Evolutionary conservation across 106 monocot species (phyloP).

Genomic region (Iris macrosiphon): DNA sequence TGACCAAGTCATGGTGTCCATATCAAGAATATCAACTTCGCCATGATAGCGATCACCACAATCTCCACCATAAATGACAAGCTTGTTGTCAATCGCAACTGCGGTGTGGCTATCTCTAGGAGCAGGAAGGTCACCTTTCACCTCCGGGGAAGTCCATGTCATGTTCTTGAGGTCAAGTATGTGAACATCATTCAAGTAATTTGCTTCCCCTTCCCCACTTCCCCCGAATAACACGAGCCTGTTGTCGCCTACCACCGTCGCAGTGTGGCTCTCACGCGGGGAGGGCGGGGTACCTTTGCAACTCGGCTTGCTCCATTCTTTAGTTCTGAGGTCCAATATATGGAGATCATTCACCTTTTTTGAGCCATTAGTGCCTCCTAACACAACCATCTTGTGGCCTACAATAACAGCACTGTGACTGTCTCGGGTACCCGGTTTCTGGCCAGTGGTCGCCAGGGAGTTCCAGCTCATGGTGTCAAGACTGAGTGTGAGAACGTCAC

Average conservation of each 20-base stretch:
- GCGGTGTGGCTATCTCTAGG: conserved; percentile 88
- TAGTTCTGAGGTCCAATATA: conserved; percentile 56
- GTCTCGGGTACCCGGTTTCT: conserved; percentile 67
- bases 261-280: conserved; percentile 80
- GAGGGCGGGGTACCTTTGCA: conserved; percentile 60
- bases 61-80: conserved; percentile 81
- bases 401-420: conserved; percentile 62
- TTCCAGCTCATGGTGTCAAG: conserved; percentile 78
- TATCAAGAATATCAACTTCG: conserved; percentile 81
- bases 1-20: conserved; percentile 70
- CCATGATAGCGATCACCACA: conserved; percentile 88
- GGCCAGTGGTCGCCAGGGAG: conserved; percentile 59
- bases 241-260: conserved; percentile 45
- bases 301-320: conserved; percentile 65
- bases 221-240: conserved; percentile 79
- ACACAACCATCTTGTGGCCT: conserved; percentile 60
- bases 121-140: conserved; percentile 58
- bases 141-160: conserved; percentile 72
- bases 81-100: conserved; percentile 52
- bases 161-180: conserved; percentile 67
- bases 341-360: conserved; percentile 91
- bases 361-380: conserved; percentile 78
- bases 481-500: conserved; percentile 71
- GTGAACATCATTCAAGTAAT: conserved; percentile 90
- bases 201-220: conserved; percentile 82